A percentile compares a stretch with the other conserved stretches of the same genome.
Evolutionary conservation across 2,329 filamentous ascomycete species (phyloP).

Genomic region (Coniella vitis): DNA sequence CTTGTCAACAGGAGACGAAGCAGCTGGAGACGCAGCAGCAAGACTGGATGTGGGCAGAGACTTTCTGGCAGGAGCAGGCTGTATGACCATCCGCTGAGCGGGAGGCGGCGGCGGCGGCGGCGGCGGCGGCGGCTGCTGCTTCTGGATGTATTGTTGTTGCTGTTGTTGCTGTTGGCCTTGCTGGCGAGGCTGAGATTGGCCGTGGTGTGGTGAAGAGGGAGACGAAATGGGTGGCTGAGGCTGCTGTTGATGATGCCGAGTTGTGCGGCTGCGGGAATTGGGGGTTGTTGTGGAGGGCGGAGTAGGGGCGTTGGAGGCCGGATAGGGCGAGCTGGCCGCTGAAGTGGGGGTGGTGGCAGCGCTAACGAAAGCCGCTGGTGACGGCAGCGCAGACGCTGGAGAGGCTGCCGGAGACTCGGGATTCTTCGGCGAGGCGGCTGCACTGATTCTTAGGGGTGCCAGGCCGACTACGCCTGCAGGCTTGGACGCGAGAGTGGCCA

Average conservation of each 20-base stretch:
- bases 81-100: constrained; percentile 6
- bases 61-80: constrained; percentile 13
- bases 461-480: constrained; percentile 7
- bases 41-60: constrained; percentile 10
- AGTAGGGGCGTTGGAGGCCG: constrained; percentile 1
- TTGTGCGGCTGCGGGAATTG: background rate
- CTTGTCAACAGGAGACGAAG: constrained; percentile 28
- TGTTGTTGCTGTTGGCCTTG: constrained; percentile 1
- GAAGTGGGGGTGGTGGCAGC: constrained; percentile 14
- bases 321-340: constrained; percentile 7
- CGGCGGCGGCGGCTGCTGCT: constrained; percentile 2
- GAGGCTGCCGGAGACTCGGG: constrained; percentile 3
- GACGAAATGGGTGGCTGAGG: background rate
- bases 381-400: background rate
- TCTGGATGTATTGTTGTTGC: background rate
- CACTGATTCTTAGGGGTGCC: constrained; percentile 12
- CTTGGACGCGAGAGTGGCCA: constrained; percentile 6
- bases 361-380: constrained; percentile 4
- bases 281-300: background rate
- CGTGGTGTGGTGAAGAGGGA: too few relatives aligned
- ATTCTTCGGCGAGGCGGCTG: constrained; percentile 11
- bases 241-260: constrained; percentile 1
- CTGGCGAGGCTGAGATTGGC: background rate
- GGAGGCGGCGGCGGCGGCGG: constrained; percentile 1
- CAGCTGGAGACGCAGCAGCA: constrained; percentile 5